Base-by-base conservation (phyloP, 441 rosid species). In the Mallotus repandus region DNA sequence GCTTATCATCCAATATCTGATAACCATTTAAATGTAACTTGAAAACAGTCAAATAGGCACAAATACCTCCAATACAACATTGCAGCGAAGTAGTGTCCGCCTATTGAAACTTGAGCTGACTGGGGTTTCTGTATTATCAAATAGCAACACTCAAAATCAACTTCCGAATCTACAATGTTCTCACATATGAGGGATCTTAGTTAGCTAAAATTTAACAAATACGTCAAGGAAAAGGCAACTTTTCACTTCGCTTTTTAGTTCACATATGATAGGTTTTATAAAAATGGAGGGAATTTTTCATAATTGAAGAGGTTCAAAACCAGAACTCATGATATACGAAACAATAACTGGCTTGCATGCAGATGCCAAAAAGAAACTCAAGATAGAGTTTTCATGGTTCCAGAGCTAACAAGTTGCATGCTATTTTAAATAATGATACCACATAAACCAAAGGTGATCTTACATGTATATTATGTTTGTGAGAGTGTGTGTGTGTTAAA, bases 21-120 rank as follows among this genome's bases (percentile, higher is more conserved):
- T n/a, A 16, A 15, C 9, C n/a, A 19, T n/a, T n/a, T n/a, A 64
- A 38, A 19, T 45, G 13, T 19, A 45, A 64, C 54, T 43, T 22
- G 9, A 46, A 18, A 43, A 43, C n/a, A 63, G 52, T 41, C 7
- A 63, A 63, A 43, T 25, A 62, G 49, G 25, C 22, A 62, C 64
- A 66, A 19, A 46, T 29, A 66, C 70, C 70, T 66, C 56, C 14
- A 66, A 25, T 50, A 22, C 16, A 66, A 66, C 50, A 38, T 48
- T 66, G 57, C 70, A 50, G n/a, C 21, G 70, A 50, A 66, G 57
- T 15, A 48, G 56, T 66, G 29, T 16, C 4, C 48, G 58, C 29
- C 38, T 50, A 16, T 9, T 22, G 16, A 15, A 25, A 22, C 16
- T 48, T 50, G 57, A 50, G 21, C 70, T 16, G 13, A 25, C 48